Evolutionary conservation across 495 filamentous ascomycete genomes (phyloP), one percentile per base, ranked within the genome.

Genomic region (Neurospora sp.): DNA sequence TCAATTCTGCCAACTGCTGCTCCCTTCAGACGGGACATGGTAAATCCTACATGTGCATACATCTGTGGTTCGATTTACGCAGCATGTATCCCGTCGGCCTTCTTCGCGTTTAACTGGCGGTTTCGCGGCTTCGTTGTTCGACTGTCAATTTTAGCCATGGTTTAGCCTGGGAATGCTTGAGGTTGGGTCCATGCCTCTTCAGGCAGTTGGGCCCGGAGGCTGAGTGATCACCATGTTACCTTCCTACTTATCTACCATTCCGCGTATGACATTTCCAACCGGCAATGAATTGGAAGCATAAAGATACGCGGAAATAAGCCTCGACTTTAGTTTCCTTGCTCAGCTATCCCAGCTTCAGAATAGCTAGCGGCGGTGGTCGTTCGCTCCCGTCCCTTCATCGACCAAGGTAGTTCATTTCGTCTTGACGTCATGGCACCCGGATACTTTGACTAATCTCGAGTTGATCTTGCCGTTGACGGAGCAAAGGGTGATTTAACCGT

Each of bases 351-450:
- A 53, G 12, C 53, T 61, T 27, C 22, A 16, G 12, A 7, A 31
- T 22, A 3, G 22, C 22, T 20, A 37, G 53, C 53, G 14, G 53
- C 31, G 22, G 27, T 18, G 35, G 53, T 65, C 27, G 53, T 35
- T 65, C 53, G 27, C 14, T 31, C 6, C 27, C 12, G 7, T 38
- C 44, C 53, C 61, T 68, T 39, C 9, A 41, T 38, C 8, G n/a
- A 27, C 48, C 5, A 31, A 9, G 31, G 35, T 53, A 71, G 18
- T 38, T 4, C 14, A 37, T 72, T 44, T 18, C 31, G 40, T 68
- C 42, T 70, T 73, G 72, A 74, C 72, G 72, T 74, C 72, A 74
- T 74, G 69, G 53, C 27, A 38, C 39, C 27, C 2, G 3, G 18
- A 68, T n/a, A 45, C 42, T 1, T 14, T 53, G 45, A 27, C 27